Conservation (phyloP, 208 protist genomes). For the Leptomonas seymouri region DNA sequence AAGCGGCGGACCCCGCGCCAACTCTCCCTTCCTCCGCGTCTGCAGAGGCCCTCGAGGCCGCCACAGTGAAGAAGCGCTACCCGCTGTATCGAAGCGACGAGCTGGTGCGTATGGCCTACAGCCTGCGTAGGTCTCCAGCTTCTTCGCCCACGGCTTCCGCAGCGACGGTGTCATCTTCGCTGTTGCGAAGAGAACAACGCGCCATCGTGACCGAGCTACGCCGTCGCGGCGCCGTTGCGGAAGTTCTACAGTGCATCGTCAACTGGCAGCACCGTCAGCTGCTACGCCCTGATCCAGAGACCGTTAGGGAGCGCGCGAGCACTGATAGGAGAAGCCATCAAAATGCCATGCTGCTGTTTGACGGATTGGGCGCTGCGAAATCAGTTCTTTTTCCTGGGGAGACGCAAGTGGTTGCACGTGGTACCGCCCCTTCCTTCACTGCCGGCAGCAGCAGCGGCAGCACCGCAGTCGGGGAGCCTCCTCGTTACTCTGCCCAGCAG, state of each 20-base stretch:
- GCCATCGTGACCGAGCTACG: constrained; percentile 32
- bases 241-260: constrained; percentile 62
- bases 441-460: neutral
- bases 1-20: neutral
- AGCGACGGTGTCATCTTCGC: neutral
- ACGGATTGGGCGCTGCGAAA: constrained; percentile 44
- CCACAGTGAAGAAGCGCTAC: neutral
- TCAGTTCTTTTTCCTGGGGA: constrained; percentile 32
- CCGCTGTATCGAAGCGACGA: constrained; percentile 11
- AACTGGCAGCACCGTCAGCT: constrained; percentile 68
- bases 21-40: neutral
- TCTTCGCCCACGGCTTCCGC: no score
- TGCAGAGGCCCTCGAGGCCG: neutral
- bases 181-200: constrained; percentile 17
- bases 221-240: constrained; percentile 27
- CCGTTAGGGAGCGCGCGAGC: neutral
- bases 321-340: neutral
- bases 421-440: neutral
- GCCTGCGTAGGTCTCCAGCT: constrained; percentile 5
- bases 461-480: neutral
- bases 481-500: constrained; percentile 12
- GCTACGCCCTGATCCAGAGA: constrained; percentile 10
- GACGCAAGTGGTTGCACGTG: neutral
- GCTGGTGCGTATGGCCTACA: constrained; percentile 27
- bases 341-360: constrained; percentile 22